Percentiles rank a stretch among this genome's conserved stretches.
These are phyloP conservation scores for Corymbia maculata DNA, from an alignment of 345 rosid species.

Conservation along the genomic window DNA sequence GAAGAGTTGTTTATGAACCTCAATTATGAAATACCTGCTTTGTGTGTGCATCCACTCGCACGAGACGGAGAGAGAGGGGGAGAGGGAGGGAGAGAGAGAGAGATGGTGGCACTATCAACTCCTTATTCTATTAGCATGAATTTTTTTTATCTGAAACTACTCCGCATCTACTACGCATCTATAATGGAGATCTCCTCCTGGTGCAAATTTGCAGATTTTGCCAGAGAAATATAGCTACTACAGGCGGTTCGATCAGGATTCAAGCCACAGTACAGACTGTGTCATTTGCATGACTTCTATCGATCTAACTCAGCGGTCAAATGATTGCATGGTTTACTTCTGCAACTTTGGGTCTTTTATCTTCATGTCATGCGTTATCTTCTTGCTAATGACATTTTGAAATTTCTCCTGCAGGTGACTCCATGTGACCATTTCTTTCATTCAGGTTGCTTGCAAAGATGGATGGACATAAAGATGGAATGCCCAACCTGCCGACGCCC, in stretches of 20 bases:
- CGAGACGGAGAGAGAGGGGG: not conserved
- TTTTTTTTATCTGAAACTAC: not conserved
- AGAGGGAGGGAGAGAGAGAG: not conserved
- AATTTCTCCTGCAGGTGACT: constrained; percentile 51
- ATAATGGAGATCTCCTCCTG: not conserved
- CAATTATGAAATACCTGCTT: not conserved
- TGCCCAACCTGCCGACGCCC: constrained; percentile 98
- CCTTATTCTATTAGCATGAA: not conserved
- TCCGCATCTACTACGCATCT: not conserved
- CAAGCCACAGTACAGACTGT: constrained; percentile 56
- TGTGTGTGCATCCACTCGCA: not conserved
- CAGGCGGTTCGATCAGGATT: constrained; percentile 50
- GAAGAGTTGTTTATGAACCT: not conserved
- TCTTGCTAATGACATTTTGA: not conserved
- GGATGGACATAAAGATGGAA: constrained; percentile 99
- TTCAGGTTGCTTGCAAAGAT: constrained; percentile 86
- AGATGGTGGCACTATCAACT: not conserved
- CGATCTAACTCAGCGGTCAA: constrained; percentile 51
- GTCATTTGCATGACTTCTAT: constrained; percentile 94
- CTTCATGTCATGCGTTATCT: not conserved
- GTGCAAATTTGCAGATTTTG: constrained; percentile 50
- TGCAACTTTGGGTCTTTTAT: not conserved
- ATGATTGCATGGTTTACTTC: constrained; percentile 67
- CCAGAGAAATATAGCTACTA: constrained; percentile 93
- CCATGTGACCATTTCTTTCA: constrained; percentile 98